phyloP scores from a whole-genome alignment of 139 green algal genomes.

The Closterium sp. region DNA sequence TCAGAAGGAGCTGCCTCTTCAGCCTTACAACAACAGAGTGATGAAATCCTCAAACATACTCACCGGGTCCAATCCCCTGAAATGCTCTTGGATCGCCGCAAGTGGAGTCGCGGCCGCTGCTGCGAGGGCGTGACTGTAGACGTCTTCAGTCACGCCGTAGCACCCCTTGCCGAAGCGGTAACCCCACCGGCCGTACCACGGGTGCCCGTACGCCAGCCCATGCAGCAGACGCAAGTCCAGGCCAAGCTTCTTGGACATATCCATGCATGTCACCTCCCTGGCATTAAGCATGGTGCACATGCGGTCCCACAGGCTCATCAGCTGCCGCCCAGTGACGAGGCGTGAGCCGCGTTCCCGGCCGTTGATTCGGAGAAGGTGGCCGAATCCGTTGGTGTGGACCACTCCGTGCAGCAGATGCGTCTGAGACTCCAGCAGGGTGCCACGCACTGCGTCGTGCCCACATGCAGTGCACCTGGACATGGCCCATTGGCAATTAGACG shows the following conservation, averaged over 20 bases:
- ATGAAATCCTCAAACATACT: neutral
- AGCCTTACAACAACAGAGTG: neutral
- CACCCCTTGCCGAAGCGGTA: slow-evolving; percentile 86
- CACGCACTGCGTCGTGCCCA: slow-evolving; percentile 1
- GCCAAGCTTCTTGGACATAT: slow-evolving; percentile 86
- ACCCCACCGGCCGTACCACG: slow-evolving; percentile 92
- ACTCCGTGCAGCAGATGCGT: slow-evolving; percentile 85
- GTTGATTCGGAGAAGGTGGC: slow-evolving; percentile 87
- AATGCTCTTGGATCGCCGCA: neutral
- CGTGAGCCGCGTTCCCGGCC: slow-evolving; percentile 67
- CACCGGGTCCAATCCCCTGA: neutral
- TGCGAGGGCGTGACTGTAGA: slow-evolving; percentile 65
- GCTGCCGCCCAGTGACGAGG: slow-evolving; percentile 64
- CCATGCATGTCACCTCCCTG: slow-evolving; percentile 53
- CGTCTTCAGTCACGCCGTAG: slow-evolving; percentile 70
- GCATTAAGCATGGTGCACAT: slow-evolving; percentile 78
- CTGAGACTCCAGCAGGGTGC: neutral
- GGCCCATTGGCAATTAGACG: neutral
- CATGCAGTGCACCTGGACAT: neutral
- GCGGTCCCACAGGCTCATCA: slow-evolving; percentile 90
- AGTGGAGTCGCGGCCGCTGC: neutral
- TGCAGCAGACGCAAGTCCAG: slow-evolving; percentile 92
- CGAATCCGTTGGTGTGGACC: slow-evolving; percentile 91
- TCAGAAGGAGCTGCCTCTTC: neutral
- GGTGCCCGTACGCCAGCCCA: slow-evolving; percentile 63